Conservation (phyloP, 176 grass and related monocot genomes). For the Juncus effusus region DNA sequence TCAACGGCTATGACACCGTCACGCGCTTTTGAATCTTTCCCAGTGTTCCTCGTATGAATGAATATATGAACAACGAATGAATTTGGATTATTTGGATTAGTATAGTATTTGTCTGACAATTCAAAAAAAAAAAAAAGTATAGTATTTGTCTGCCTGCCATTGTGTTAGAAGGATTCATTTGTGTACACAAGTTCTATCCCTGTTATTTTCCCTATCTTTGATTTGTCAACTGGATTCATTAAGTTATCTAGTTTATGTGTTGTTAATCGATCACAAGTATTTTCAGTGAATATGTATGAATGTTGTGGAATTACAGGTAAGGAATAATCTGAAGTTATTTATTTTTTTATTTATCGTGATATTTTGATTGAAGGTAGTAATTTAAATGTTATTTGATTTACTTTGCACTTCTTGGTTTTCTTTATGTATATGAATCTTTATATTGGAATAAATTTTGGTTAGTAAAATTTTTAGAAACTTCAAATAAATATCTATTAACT, state of each 20-base stretch:
- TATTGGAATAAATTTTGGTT: no score
- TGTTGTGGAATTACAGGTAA: background rate
- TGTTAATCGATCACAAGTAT: background rate
- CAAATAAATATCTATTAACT: no score
- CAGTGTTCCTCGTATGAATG: no score
- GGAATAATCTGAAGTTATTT: background rate
- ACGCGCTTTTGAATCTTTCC: constrained; percentile 59
- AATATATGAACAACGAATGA: background rate
- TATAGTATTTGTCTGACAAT: background rate
- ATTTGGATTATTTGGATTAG: constrained; percentile 18
- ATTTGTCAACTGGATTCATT: no score
- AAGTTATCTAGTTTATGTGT: no score
- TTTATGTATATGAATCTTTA: no score
- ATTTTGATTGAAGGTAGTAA: no score
- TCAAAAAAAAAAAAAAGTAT: background rate
- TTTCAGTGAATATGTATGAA: background rate
- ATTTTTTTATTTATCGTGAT: background rate
- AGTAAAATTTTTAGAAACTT: no score
- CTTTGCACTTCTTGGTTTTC: no score
- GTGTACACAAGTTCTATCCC: background rate
- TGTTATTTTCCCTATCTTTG: no score
- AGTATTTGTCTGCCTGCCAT: background rate
- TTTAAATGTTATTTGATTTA: no score
- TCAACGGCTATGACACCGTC: constrained; percentile 26
- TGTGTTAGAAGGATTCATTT: background rate